Conservation (phyloP, 1,284 basidiomycete genomes). For the Sanguinoderma infundibulare region DNA sequence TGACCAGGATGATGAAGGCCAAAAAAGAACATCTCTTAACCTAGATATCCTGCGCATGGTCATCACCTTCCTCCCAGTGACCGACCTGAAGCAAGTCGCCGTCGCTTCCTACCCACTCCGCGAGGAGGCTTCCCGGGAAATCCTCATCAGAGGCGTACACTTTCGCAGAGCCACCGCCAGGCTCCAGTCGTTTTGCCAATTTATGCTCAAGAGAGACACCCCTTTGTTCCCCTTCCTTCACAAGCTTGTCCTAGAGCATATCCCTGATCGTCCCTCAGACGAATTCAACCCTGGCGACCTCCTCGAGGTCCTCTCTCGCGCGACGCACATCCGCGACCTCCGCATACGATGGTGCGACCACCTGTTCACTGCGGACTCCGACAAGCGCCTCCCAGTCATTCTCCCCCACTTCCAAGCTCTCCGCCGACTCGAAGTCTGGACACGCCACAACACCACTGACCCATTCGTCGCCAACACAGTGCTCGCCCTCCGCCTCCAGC, state of each 20-base stretch:
- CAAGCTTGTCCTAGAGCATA: constrained; percentile 2
- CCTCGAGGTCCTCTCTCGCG: neutral
- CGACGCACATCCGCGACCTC: constrained; percentile 4
- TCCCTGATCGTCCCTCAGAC: neutral
- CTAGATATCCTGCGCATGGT: constrained; percentile 13
- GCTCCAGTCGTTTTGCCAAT: constrained; percentile 7
- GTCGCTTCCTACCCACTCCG: neutral
- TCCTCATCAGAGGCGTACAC: constrained; percentile 9
- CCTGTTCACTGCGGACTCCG: neutral
- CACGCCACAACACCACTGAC: neutral
- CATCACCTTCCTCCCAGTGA: neutral
- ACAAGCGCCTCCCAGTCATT: neutral
- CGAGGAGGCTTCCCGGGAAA: constrained; percentile 8
- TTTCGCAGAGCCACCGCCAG: neutral
- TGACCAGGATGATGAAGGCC: too few relatives aligned
- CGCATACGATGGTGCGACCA: constrained; percentile 5
- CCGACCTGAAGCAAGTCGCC: constrained; percentile 3
- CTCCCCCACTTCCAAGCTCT: constrained; percentile 1
- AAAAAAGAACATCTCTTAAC: neutral
- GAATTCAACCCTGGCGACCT: neutral
- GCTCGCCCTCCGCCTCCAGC: neutral
- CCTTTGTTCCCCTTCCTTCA: constrained; percentile 5
- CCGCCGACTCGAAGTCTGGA: neutral
- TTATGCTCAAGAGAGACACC: neutral
- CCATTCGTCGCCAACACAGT: neutral